phyloP scores from a whole-genome alignment of 148 eudicot genomes.

The Rhododendron ovatum region DNA sequence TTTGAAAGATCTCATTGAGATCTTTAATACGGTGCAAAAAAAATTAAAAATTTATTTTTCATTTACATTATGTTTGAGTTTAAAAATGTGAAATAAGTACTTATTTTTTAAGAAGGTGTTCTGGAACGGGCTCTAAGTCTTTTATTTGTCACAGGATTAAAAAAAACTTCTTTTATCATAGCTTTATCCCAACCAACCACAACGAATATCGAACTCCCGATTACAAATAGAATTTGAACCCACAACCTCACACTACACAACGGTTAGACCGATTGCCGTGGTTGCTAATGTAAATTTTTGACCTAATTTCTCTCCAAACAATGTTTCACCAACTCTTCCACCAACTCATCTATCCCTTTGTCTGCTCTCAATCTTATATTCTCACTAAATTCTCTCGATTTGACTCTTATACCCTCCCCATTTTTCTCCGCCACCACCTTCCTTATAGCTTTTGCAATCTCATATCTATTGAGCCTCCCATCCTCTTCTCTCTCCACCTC shows the following conservation, averaged over 20 bases:
- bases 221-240: background rate
- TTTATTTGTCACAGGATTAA: too few species aligned
- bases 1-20: too few species aligned
- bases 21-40: too few species aligned
- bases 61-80: too few species aligned
- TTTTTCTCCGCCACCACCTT: slow-evolving; percentile 12
- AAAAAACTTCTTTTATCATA: background rate
- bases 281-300: background rate
- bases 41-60: too few species aligned
- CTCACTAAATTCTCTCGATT: slow-evolving; percentile 11
- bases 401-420: slow-evolving; percentile 17
- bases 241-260: background rate
- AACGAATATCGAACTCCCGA: background rate
- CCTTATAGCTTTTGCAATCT: slow-evolving; percentile 9
- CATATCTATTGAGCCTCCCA: slow-evolving; percentile 15
- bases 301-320: background rate
- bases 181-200: background rate
- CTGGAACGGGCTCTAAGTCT: too few species aligned
- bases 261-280: background rate
- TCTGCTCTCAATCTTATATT: slow-evolving; percentile 2
- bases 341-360: slow-evolving; percentile 3
- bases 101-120: too few species aligned
- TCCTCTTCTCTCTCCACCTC: slow-evolving; percentile 15
- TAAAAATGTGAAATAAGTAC: too few species aligned
- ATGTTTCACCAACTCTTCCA: background rate